These are phyloP conservation scores for Oryza glaberrima DNA, from an alignment of 176 grass and related monocot genomes.

Conservation along the genomic window DNA sequence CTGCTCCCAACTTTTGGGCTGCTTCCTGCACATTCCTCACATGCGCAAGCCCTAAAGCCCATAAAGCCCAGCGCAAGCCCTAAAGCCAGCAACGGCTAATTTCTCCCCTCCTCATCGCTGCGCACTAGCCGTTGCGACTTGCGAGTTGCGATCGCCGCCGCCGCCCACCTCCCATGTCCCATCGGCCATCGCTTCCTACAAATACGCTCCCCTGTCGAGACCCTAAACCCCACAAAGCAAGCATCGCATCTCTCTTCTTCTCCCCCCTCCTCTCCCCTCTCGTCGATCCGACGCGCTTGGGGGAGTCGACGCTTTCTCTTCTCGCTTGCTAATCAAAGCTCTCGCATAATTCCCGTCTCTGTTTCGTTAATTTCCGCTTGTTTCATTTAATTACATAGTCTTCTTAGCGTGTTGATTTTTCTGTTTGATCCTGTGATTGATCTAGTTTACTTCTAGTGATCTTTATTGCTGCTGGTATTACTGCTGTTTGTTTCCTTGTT, in stretches of 20 bases:
- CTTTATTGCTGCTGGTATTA: slow-evolving; percentile 1
- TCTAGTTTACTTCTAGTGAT: background rate
- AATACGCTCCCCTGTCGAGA: slow-evolving; percentile 18
- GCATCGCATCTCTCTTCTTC: background rate
- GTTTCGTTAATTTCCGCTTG: slow-evolving; percentile 4
- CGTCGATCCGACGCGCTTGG: slow-evolving; percentile 26
- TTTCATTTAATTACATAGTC: background rate
- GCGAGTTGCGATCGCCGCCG: background rate
- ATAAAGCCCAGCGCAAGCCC: slow-evolving; percentile 1
- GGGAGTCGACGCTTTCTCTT: slow-evolving; percentile 13
- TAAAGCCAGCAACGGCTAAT: slow-evolving; percentile 40
- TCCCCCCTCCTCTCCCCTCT: slow-evolving; percentile 4
- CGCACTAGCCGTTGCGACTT: slow-evolving; percentile 43
- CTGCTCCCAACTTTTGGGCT: too few species aligned
- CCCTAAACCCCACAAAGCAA: slow-evolving; percentile 39
- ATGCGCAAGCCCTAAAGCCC: background rate
- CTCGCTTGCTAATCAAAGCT: slow-evolving; percentile 21
- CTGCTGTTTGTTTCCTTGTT: slow-evolving; percentile 5
- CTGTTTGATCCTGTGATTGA: background rate
- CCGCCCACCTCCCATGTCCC: background rate
- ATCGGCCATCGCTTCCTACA: slow-evolving; percentile 21
- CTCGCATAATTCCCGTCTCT: background rate
- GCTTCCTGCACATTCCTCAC: too few species aligned
- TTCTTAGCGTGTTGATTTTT: background rate
- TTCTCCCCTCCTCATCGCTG: background rate